Evolutionary conservation across 2,329 filamentous ascomycete genomes (phyloP).

Genomic region (Paraconiothyrium sp.): DNA sequence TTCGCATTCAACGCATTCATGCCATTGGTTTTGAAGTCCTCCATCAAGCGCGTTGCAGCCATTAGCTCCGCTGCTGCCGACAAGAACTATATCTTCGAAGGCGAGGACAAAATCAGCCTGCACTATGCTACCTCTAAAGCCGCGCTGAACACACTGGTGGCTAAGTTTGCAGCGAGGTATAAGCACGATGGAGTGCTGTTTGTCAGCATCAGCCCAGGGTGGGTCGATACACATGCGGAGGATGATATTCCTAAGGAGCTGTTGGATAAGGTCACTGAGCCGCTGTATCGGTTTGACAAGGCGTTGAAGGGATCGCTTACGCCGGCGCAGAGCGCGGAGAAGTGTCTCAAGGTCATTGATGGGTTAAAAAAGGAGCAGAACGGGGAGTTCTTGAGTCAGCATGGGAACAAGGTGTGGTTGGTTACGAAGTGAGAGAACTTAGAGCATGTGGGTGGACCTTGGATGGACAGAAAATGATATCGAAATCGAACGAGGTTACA

Average conservation of each 20-base stretch:
- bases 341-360: conserved; percentile 25
- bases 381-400: conserved; percentile 23
- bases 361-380: conserved; percentile 14
- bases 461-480: not conserved
- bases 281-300: not conserved
- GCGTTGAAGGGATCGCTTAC: conserved; percentile 22
- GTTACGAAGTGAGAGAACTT: not conserved
- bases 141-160: conserved; percentile 52
- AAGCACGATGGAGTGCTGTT: conserved; percentile 35
- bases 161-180: conserved; percentile 53
- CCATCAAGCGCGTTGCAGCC: conserved; percentile 54
- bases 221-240: conserved; percentile 24
- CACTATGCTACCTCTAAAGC: conserved; percentile 54
- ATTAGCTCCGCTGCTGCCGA: conserved; percentile 53
- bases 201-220: conserved; percentile 31
- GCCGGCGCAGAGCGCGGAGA: conserved; percentile 22
- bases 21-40: conserved; percentile 51
- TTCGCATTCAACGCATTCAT: conserved; percentile 52
- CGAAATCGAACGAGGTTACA: not conserved
- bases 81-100: conserved; percentile 32
- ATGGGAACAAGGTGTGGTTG: conserved; percentile 25
- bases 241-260: conserved; percentile 16
- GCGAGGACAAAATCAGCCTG: conserved; percentile 33
- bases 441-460: not conserved
- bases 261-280: not conserved